Evolutionary conservation across 257 asterid species (phyloP).

Genomic region (Penstemon davidsonii): DNA sequence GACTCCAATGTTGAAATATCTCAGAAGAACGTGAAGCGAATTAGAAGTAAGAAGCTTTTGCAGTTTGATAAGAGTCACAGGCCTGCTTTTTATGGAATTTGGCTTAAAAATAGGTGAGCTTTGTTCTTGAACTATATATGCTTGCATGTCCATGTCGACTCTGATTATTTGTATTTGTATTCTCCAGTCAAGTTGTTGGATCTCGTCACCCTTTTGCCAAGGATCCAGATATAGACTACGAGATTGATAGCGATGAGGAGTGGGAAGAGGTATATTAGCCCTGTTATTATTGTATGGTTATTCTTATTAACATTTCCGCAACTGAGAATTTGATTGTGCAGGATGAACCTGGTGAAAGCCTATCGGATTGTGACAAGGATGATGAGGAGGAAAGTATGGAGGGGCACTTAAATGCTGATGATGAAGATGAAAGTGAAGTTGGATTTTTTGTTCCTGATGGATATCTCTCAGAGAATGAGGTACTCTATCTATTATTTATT

Average conservation of each 20-base stretch:
- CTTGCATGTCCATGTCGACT: slow-evolving; percentile 17
- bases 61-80: slow-evolving; percentile 90
- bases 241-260: slow-evolving; percentile 93
- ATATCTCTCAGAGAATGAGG: slow-evolving; percentile 97
- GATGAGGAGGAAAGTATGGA: slow-evolving; percentile 68
- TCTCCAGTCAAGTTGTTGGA: slow-evolving; percentile 68
- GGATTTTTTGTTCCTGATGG: slow-evolving; percentile 97
- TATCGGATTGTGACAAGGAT: slow-evolving; percentile 89
- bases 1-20: slow-evolving; percentile 37
- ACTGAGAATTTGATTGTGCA: slow-evolving; percentile 35
- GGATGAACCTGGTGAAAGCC: slow-evolving; percentile 99
- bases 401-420: slow-evolving; percentile 58
- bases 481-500: slow-evolving; percentile 18
- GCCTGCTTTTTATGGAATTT: slow-evolving; percentile 95
- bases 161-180: slow-evolving; percentile 28
- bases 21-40: slow-evolving; percentile 33
- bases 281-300: slow-evolving; percentile 17
- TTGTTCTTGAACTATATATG: slow-evolving; percentile 3
- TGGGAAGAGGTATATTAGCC: slow-evolving; percentile 90
- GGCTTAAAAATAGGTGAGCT: slow-evolving; percentile 72
- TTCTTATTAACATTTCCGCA: slow-evolving; percentile 6
- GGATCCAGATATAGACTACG: slow-evolving; percentile 84
- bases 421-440: slow-evolving; percentile 84
- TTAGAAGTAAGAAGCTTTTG: slow-evolving; percentile 55
- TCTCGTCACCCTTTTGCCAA: slow-evolving; percentile 63